A percentile compares a stretch with the other conserved stretches of the same genome.
Evolutionary conservation across 257 asterid genomes (phyloP).

Genomic region (Echium plantagineum): DNA sequence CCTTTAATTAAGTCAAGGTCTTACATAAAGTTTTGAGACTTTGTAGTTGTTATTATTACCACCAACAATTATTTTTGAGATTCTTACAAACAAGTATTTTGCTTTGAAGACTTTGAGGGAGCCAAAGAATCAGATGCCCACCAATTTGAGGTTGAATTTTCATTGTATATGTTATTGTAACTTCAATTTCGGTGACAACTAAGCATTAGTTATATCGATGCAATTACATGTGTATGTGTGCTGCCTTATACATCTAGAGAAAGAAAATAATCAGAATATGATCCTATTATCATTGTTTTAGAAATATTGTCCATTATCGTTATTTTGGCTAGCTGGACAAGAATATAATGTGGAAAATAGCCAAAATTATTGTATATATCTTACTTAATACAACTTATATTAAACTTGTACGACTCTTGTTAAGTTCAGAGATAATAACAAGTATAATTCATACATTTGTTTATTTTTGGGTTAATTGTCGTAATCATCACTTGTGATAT

Average conservation of each 20-base stretch:
- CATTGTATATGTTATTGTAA: neutral
- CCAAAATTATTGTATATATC: no score
- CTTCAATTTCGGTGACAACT: neutral
- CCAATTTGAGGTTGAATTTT: neutral
- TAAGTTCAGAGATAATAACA: no score
- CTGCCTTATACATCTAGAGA: neutral
- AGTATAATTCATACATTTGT: no score
- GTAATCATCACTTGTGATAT: no score
- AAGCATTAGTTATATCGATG: no score
- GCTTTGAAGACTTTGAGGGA: neutral
- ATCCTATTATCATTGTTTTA: neutral
- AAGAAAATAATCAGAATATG: neutral
- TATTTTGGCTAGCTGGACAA: neutral
- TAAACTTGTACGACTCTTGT: no score
- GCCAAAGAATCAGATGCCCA: neutral
- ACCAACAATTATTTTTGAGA: neutral
- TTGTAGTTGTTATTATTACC: no score
- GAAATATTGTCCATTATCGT: neutral
- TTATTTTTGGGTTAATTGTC: no score
- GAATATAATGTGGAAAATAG: neutral
- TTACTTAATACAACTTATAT: no score
- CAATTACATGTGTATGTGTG: neutral
- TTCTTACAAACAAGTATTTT: neutral
- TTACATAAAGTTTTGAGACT: no score
- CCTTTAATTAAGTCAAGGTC: no score